A percentile compares a stretch with the other conserved stretches of the same genome.
phyloP scores from a whole-genome alignment of 2,329 filamentous ascomycete species.

The Fusarium tupiense region DNA sequence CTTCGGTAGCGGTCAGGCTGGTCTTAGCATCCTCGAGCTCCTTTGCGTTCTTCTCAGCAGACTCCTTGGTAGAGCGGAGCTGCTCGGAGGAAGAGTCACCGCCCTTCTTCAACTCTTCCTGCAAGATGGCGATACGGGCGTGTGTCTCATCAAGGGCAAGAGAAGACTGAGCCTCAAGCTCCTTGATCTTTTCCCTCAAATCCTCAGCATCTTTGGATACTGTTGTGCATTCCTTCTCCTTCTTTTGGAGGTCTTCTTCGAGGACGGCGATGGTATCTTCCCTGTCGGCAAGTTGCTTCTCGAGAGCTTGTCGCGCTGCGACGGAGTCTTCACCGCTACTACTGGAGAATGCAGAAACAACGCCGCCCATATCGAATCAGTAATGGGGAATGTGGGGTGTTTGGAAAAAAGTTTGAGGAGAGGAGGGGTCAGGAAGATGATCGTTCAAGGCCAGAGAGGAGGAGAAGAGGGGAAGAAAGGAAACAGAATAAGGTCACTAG shows the following conservation, averaged over 20 bases:
- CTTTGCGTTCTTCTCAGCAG: slow-evolving; percentile 24
- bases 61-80: slow-evolving; percentile 43
- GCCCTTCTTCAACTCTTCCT: slow-evolving; percentile 48
- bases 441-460: not conserved
- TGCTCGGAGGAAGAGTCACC: slow-evolving; percentile 36
- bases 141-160: slow-evolving; percentile 46
- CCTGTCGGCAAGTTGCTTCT: slow-evolving; percentile 53
- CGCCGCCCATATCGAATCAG: slow-evolving; percentile 52
- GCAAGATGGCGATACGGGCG: slow-evolving; percentile 47
- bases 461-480: slow-evolving; percentile 3
- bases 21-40: slow-evolving; percentile 42
- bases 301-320: slow-evolving; percentile 46
- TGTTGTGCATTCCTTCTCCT: slow-evolving; percentile 50
- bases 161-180: slow-evolving; percentile 46
- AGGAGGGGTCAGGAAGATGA: slow-evolving; percentile 9
- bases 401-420: not conserved
- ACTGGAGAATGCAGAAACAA: slow-evolving; percentile 51
- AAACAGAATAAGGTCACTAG: not conserved
- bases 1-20: slow-evolving; percentile 36
- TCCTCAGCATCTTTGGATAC: slow-evolving; percentile 50
- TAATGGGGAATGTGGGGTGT: slow-evolving; percentile 28
- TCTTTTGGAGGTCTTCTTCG: slow-evolving; percentile 48
- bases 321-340: slow-evolving; percentile 48
- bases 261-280: slow-evolving; percentile 49
- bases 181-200: slow-evolving; percentile 52